Evolutionary conservation across 2,329 filamentous ascomycete species (phyloP).

Genomic region (Aspergillus bombycis): DNA sequence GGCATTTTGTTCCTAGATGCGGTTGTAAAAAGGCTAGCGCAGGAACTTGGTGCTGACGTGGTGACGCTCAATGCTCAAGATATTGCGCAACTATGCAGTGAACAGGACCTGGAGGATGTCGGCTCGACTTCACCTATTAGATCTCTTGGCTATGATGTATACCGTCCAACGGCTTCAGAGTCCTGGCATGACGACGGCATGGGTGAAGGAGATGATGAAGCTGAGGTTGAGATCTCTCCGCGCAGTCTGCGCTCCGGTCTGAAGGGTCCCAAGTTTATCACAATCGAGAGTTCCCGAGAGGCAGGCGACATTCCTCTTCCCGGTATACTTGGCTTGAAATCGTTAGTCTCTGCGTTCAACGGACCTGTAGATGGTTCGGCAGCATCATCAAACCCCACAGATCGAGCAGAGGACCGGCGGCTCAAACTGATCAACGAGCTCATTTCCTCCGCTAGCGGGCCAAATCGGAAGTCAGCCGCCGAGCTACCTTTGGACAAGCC

Average conservation of each 20-base stretch:
- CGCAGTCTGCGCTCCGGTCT: slow-evolving; percentile 25
- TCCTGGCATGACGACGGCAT: slow-evolving; percentile 48
- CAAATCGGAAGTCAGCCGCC: slow-evolving; percentile 10
- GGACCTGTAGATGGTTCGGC: slow-evolving; percentile 28
- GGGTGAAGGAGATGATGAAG: slow-evolving; percentile 48
- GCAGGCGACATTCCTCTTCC: slow-evolving; percentile 37
- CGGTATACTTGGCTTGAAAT: slow-evolving; percentile 35
- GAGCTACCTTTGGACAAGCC: slow-evolving; percentile 15
- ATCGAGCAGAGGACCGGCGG: slow-evolving; percentile 36
- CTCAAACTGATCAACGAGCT: slow-evolving; percentile 40
- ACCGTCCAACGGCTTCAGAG: slow-evolving; percentile 39
- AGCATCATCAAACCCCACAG: slow-evolving; percentile 19
- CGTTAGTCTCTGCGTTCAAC: slow-evolving; percentile 37
- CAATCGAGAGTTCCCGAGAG: slow-evolving; percentile 37
- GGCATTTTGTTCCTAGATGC: slow-evolving; percentile 59
- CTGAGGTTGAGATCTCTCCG: slow-evolving; percentile 21
- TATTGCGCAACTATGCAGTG: slow-evolving; percentile 47
- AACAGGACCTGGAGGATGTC: slow-evolving; percentile 44
- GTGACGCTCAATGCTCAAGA: slow-evolving; percentile 51
- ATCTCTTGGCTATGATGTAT: slow-evolving; percentile 60
- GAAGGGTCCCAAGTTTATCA: slow-evolving; percentile 34
- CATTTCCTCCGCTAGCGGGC: slow-evolving; percentile 29
- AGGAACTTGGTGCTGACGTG: slow-evolving; percentile 53
- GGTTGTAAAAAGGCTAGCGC: slow-evolving; percentile 66
- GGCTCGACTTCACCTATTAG: slow-evolving; percentile 40